These are phyloP conservation scores for Dothideomycetes sp. DNA, from an alignment of 2,329 filamentous ascomycete genomes.

Conservation along the genomic window DNA sequence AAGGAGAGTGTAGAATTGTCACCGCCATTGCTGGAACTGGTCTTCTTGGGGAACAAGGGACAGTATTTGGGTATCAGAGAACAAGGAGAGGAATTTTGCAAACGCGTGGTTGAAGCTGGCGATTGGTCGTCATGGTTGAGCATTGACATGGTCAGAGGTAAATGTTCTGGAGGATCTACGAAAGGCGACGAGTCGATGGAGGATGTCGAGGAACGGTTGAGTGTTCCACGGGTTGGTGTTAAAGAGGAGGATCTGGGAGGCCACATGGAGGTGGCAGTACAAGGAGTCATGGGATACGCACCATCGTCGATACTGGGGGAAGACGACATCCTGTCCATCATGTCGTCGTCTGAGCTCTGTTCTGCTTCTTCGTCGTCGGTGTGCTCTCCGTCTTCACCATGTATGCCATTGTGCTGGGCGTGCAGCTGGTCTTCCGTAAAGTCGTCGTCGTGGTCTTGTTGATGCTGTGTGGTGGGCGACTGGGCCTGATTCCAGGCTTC, in stretches of 20 bases:
- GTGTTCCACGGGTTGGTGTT: constrained; percentile 22
- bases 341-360: constrained; percentile 62
- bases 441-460: constrained; percentile 20
- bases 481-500: constrained; percentile 35
- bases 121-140: neutral
- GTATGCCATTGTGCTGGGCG: constrained; percentile 21
- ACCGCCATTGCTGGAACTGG: neutral
- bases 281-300: constrained; percentile 50
- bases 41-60: constrained; percentile 16
- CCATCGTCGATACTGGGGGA: constrained; percentile 98
- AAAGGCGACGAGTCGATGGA: constrained; percentile 30
- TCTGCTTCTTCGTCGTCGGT: constrained; percentile 49
- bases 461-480: constrained; percentile 2
- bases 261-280: constrained; percentile 18
- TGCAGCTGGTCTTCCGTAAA: constrained; percentile 50
- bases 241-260: constrained; percentile 31
- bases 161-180: constrained; percentile 21
- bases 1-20: constrained; percentile 12
- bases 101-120: constrained; percentile 15
- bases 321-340: constrained; percentile 98
- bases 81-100: constrained; percentile 25
- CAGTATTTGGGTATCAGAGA: constrained; percentile 27
- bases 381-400: constrained; percentile 29
- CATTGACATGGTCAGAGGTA: constrained; percentile 13
- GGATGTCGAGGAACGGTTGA: constrained; percentile 22